Conservation (phyloP, 768 basidiomycete species). For the Russula virescens region DNA sequence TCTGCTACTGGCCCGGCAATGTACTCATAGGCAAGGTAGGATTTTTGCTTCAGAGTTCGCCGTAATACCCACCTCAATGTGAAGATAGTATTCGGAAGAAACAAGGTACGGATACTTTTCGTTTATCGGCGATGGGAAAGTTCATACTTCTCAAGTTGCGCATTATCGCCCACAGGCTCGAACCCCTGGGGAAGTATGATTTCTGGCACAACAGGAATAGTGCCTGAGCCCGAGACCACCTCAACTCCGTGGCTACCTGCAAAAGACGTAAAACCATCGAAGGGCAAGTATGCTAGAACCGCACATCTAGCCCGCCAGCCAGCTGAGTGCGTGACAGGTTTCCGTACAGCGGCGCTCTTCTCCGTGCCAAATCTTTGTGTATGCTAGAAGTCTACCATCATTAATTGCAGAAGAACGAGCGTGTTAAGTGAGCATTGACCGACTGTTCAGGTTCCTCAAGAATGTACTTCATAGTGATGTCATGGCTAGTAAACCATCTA, state of each 20-base stretch:
- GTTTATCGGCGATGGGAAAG: neutral
- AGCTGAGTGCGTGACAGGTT: too few species aligned
- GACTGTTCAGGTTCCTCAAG: too few species aligned
- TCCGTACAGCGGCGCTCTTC: too few species aligned
- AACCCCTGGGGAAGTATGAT: too few species aligned
- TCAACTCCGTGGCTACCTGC: too few species aligned
- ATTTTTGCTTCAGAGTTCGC: neutral
- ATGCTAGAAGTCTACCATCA: neutral
- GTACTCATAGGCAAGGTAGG: neutral
- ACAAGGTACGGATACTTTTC: neutral
- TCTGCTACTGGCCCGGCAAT: neutral
- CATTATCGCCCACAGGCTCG: neutral
- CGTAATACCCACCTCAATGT: neutral
- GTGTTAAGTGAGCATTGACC: neutral
- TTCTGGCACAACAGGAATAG: too few species aligned
- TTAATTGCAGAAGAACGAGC: neutral
- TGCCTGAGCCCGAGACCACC: too few species aligned
- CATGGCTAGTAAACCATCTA: too few species aligned
- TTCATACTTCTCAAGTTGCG: neutral
- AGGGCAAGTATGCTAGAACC: too few species aligned
- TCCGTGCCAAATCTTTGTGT: neutral
- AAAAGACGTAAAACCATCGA: too few species aligned
- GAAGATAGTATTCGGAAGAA: neutral
- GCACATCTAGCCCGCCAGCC: too few species aligned
- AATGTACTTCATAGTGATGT: too few species aligned